Conservation (phyloP, 2,329 filamentous ascomycete genomes). For the Periglandula ipomoeae region DNA sequence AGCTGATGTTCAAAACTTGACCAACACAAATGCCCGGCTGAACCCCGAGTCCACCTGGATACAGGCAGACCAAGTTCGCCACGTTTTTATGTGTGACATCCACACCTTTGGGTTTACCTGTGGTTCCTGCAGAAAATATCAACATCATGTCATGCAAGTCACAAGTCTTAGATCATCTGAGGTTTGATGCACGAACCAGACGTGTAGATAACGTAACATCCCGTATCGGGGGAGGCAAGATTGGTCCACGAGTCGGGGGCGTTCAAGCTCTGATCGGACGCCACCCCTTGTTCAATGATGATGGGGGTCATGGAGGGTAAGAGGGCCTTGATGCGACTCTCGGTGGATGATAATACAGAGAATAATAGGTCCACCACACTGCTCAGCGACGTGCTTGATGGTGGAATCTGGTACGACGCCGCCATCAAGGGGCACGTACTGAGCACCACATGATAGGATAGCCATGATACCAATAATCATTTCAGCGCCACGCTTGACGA, state of each 20-base stretch:
- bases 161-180: not conserved
- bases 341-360: slow-evolving; percentile 36
- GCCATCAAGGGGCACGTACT: slow-evolving; percentile 52
- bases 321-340: slow-evolving; percentile 22
- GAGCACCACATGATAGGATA: slow-evolving; percentile 45
- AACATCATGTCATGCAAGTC: not conserved
- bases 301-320: slow-evolving; percentile 16
- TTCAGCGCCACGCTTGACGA: slow-evolving; percentile 45
- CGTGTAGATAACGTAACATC: slow-evolving; percentile 44
- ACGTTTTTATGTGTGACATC: slow-evolving; percentile 47
- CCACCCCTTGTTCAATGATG: slow-evolving; percentile 18
- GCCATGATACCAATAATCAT: slow-evolving; percentile 50
- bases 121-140: slow-evolving; percentile 30
- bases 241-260: slow-evolving; percentile 17
- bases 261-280: not conserved
- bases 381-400: slow-evolving; percentile 38
- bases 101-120: slow-evolving; percentile 49
- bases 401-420: slow-evolving; percentile 39
- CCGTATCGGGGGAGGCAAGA: slow-evolving; percentile 25
- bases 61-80: slow-evolving; percentile 41
- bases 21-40: slow-evolving; percentile 40
- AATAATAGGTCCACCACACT: slow-evolving; percentile 34
- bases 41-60: slow-evolving; percentile 43
- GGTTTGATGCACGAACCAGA: slow-evolving; percentile 31
- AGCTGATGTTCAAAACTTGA: slow-evolving; percentile 48